Base-by-base conservation (phyloP, 1,139 yeast species). In the Scheffersomyces parashehatae region DNA sequence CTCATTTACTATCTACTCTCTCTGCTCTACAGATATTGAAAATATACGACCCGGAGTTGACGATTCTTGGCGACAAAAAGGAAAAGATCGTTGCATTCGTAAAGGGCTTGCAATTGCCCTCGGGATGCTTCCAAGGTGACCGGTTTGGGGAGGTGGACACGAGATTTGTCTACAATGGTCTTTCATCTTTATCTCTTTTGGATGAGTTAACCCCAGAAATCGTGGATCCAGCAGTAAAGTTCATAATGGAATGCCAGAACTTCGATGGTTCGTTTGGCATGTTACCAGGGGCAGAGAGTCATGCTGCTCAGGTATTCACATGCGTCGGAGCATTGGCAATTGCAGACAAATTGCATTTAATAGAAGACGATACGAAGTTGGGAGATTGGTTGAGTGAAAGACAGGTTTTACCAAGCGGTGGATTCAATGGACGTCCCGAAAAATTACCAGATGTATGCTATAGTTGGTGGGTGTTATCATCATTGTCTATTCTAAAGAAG, bases 201-300 rank as follows among this genome's bases (percentile, higher is more conserved):
- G 91, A 82, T 12, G 79, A 70, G 45, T 68, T 91, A 46, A 79
- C 82, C n/a, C 59, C 70, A 4, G 76, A 82, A 16, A 68, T 88
- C 7, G 83, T 80, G 0, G 82, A 78, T 7, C 81, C 81, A 1
- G 88, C 96, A 0, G 83, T 81, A 1, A 70, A 68, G 1, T 93
- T 83, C 66, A 79, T 91, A 9, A 56, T 78, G 47, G 58, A 61
- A 36, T 95, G 99, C 63, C 84, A 79, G 50, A 95, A 95, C 62
- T 93, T 89, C 59, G 99, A 93, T 60, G 99, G 99, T 3, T 97
- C 96, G 0, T 93, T 88, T 70, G 99, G 99, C 0, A 72, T 88
- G 67, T 82, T 82, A 8, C 99, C 99, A 0, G 97, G 97, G 0
- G 91, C 96, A 0, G 99, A 93, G 60, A 83, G 95, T 40, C 99